phyloP scores from a whole-genome alignment of 2,329 filamentous ascomycete genomes.

The Teratosphaeria zuluensis region DNA sequence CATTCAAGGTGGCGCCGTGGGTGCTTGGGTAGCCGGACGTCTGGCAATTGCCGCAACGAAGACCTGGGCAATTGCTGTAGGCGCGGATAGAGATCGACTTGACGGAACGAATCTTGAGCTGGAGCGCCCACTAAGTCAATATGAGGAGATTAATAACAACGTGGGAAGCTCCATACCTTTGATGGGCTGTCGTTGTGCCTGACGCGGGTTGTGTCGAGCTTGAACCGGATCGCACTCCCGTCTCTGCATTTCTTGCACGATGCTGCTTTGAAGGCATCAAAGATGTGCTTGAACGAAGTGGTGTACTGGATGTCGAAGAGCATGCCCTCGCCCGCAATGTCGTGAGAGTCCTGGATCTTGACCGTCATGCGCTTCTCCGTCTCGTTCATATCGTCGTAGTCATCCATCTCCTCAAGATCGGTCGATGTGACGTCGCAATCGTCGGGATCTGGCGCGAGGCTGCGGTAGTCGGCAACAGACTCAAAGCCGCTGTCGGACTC shows the following conservation, averaged over 20 bases:
- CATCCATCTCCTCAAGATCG: neutral
- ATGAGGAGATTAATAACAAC: neutral
- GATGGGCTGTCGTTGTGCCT: neutral
- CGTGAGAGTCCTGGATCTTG: slow-evolving; percentile 1
- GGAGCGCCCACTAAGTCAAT: too few species aligned
- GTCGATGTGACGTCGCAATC: neutral
- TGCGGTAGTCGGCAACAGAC: too few species aligned
- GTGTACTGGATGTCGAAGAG: neutral
- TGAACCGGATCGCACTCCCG: neutral
- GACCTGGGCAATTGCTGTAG: neutral
- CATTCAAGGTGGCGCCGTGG: neutral
- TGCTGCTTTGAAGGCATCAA: neutral
- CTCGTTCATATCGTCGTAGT: neutral
- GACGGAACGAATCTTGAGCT: neutral
- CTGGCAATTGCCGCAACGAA: neutral
- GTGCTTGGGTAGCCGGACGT: neutral
- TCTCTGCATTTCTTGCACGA: neutral
- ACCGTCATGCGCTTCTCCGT: neutral
- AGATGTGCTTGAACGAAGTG: neutral
- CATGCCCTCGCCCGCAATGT: neutral
- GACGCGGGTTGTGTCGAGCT: neutral
- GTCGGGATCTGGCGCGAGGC: neutral
- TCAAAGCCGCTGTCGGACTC: too few species aligned
- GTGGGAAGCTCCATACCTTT: neutral
- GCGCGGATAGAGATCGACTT: neutral